Evolutionary conservation across 345 rosid species (phyloP).

Genomic region (Leavenworthia alabamica): DNA sequence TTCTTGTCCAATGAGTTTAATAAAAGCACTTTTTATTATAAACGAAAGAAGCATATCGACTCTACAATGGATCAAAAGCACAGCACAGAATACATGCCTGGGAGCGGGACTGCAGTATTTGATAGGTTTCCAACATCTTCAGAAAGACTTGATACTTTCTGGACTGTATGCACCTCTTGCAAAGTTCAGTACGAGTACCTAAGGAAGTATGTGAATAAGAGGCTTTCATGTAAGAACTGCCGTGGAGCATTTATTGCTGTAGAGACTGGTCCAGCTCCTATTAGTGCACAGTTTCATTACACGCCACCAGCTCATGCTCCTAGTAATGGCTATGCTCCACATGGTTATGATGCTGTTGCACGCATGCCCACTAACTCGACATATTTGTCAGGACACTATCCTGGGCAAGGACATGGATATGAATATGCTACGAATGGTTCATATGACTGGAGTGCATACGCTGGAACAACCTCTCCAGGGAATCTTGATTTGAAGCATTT

Average conservation of each 20-base stretch:
- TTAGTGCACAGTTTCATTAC: conserved; percentile 70
- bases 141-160: conserved; percentile 75
- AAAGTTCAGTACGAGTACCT: conserved; percentile 97
- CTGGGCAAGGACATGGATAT: conserved; percentile 72
- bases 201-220: conserved; percentile 89
- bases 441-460: conserved; percentile 62
- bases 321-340: conserved; percentile 53
- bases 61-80: conserved; percentile 37
- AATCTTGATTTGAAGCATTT: conserved; percentile 50
- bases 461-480: conserved; percentile 56
- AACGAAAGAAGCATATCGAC: conserved; percentile 53
- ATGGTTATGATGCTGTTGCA: conserved; percentile 57
- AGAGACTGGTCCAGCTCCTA: conserved; percentile 81
- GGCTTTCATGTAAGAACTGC: conserved; percentile 97
- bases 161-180: conserved; percentile 98
- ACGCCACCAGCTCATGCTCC: conserved; percentile 48
- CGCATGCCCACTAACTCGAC: conserved; percentile 67
- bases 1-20: conserved; percentile 59
- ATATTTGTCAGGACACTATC: conserved; percentile 55
- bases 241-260: conserved; percentile 86
- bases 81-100: conserved; percentile 45
- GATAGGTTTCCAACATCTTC: conserved; percentile 48
- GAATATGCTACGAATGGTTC: conserved; percentile 70
- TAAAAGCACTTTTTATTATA: conserved; percentile 59
- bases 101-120: conserved; percentile 32